Percentiles rank a stretch among this genome's conserved stretches.
Conservation (phyloP, 1,284 basidiomycete species). For the Heterobasidion parviporum region DNA sequence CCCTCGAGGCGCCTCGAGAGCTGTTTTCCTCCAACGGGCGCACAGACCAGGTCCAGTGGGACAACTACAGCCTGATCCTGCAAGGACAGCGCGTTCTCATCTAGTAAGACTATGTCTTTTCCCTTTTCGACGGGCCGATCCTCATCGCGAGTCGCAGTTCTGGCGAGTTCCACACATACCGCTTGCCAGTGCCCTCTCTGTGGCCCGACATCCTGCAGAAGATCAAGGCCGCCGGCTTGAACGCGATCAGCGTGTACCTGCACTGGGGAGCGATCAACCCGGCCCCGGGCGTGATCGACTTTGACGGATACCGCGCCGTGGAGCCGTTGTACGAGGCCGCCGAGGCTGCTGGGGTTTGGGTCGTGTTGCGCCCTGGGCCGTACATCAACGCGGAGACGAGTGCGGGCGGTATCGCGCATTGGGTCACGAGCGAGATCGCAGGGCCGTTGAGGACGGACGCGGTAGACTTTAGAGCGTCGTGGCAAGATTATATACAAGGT, state of each 20-base stretch:
- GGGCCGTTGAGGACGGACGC: conserved; percentile 63
- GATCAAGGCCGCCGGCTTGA: conserved; percentile 74
- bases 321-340: conserved; percentile 46
- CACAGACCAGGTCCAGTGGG: conserved; percentile 42
- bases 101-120: conserved; percentile 15
- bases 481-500: conserved; percentile 61
- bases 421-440: conserved; percentile 63
- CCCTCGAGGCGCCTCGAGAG: neutral
- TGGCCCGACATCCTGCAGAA: conserved; percentile 83
- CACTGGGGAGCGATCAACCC: conserved; percentile 75
- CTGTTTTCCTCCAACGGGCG: conserved; percentile 14
- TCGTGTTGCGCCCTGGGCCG: conserved; percentile 37
- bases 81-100: conserved; percentile 34
- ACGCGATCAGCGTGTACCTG: conserved; percentile 65
- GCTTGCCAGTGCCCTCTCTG: conserved; percentile 69
- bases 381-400: conserved; percentile 81
- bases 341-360: conserved; percentile 35
- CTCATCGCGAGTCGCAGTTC: conserved; percentile 23
- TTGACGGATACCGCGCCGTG: conserved; percentile 62
- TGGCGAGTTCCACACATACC: conserved; percentile 81
- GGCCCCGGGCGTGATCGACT: conserved; percentile 63
- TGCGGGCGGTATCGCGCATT: conserved; percentile 73
- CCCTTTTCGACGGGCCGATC: no score
- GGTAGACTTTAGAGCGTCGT: conserved; percentile 58
- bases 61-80: conserved; percentile 48